These are phyloP conservation scores for Linum lewisii DNA, from an alignment of 345 rosid species.

Conservation along the genomic window DNA sequence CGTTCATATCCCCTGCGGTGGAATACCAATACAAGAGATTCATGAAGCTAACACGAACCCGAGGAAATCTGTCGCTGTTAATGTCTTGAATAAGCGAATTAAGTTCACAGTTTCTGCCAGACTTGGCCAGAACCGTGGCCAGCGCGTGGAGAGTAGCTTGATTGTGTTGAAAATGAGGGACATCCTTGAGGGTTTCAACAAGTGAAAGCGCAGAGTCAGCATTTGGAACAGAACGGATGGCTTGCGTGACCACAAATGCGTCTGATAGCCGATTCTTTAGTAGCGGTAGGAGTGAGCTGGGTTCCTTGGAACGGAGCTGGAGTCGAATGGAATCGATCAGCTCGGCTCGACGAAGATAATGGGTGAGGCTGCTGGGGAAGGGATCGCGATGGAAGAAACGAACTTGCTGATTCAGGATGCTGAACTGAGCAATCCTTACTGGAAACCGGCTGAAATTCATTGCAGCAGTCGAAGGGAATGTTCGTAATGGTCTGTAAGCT, in stretches of 20 bases:
- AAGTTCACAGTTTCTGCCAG: slow-evolving; percentile 35
- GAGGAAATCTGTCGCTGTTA: slow-evolving; percentile 34
- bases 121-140: slow-evolving; percentile 68
- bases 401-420: slow-evolving; percentile 24
- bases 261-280: slow-evolving; percentile 57
- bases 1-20: slow-evolving; percentile 39
- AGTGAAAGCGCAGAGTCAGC: slow-evolving; percentile 53
- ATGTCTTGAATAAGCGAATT: slow-evolving; percentile 37
- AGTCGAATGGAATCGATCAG: slow-evolving; percentile 69
- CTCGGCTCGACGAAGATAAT: slow-evolving; percentile 59
- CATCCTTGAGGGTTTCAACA: slow-evolving; percentile 29
- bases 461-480: background rate
- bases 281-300: slow-evolving; percentile 22
- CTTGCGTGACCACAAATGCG: slow-evolving; percentile 55
- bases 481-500: background rate
- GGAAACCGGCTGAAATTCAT: slow-evolving; percentile 33
- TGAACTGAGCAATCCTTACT: slow-evolving; percentile 14
- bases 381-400: slow-evolving; percentile 58
- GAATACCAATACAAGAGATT: slow-evolving; percentile 61
- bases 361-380: slow-evolving; percentile 62
- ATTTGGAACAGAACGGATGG: slow-evolving; percentile 65
- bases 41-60: slow-evolving; percentile 51
- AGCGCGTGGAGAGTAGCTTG: slow-evolving; percentile 49
- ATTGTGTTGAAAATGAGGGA: slow-evolving; percentile 31
- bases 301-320: slow-evolving; percentile 47